Conservation (phyloP, 2,329 filamentous ascomycete genomes). For the Leptographium flavum region DNA sequence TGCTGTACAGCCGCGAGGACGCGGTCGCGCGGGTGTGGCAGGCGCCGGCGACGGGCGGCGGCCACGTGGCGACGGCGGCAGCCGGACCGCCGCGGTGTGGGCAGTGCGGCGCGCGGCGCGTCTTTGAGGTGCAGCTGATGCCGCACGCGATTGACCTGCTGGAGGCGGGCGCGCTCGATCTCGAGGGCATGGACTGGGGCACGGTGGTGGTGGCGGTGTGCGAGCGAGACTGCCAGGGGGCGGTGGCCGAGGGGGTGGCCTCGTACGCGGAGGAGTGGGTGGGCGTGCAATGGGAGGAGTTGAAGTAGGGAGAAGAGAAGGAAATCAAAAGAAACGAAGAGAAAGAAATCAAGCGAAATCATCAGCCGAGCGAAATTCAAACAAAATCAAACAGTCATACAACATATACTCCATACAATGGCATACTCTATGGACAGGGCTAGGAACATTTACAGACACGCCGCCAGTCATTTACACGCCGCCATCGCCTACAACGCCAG, state of each 20-base stretch:
- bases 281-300: constrained; percentile 96
- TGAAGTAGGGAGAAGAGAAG: constrained; percentile 14
- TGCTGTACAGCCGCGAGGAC: constrained; percentile 73
- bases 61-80: constrained; percentile 12
- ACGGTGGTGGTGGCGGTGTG: constrained; percentile 83
- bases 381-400: too few species aligned
- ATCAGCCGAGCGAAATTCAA: too few species aligned
- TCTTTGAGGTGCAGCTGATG: constrained; percentile 86
- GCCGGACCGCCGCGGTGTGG: constrained; percentile 56
- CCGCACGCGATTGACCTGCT: constrained; percentile 83
- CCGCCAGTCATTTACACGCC: too few species aligned
- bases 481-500: constrained; percentile 8
- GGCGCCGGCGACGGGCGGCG: constrained; percentile 14
- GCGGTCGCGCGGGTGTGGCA: constrained; percentile 46
- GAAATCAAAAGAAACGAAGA: background rate
- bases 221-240: constrained; percentile 58
- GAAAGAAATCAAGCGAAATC: background rate
- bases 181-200: constrained; percentile 96
- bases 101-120: constrained; percentile 59
- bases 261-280: constrained; percentile 90
- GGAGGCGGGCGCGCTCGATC: constrained; percentile 57
- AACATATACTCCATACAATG: too few species aligned
- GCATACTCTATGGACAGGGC: too few species aligned
- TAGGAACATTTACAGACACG: too few species aligned
- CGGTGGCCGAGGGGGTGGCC: constrained; percentile 44